phyloP scores from a whole-genome alignment of 306 rosid genomes.

The Arachis hypogaea region DNA sequence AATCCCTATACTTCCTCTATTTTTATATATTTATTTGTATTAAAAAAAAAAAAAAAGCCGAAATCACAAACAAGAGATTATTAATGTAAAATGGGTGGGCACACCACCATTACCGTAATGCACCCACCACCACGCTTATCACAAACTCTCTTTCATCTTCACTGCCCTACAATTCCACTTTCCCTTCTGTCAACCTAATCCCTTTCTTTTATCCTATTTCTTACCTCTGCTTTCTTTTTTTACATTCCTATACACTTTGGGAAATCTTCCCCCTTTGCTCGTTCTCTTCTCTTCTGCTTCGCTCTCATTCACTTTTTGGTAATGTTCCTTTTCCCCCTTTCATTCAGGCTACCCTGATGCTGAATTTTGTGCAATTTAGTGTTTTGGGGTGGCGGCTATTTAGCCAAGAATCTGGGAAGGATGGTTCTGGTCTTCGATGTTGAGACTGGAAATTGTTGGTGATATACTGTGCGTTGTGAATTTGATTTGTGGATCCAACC shows the following conservation, averaged over 20 bases:
- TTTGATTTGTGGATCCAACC: constrained; percentile 2
- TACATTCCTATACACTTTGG: not conserved
- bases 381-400: constrained; percentile 2
- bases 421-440: not conserved
- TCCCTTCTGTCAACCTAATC: too few species aligned
- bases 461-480: not conserved
- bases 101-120: too few species aligned
- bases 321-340: not conserved
- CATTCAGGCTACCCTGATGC: not conserved
- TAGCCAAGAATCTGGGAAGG: not conserved
- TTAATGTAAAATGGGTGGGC: too few species aligned
- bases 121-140: too few species aligned
- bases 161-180: too few species aligned
- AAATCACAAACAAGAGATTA: too few species aligned
- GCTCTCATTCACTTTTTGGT: not conserved
- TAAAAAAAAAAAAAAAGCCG: too few species aligned
- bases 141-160: too few species aligned
- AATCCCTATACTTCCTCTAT: too few species aligned
- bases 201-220: not conserved
- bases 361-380: constrained; percentile 3
- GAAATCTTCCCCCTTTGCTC: not conserved
- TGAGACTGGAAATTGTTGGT: constrained; percentile 13
- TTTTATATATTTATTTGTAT: too few species aligned
- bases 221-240: not conserved
- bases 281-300: not conserved